Base-by-base conservation (phyloP, 208 protist genomes). In the Spongospora subterranea region DNA sequence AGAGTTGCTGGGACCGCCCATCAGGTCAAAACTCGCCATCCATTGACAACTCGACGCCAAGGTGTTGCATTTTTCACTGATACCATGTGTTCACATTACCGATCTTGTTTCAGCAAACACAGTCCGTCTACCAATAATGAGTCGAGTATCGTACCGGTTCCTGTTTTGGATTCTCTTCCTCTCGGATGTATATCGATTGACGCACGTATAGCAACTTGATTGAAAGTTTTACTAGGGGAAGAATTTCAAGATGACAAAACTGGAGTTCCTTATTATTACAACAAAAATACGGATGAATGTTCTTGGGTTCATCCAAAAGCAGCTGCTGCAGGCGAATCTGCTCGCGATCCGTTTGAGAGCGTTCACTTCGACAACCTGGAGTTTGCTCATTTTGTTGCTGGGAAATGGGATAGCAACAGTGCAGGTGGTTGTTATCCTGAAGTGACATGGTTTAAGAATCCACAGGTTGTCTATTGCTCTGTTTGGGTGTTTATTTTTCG, bases 201-300 rank as follows among this genome's bases (percentile, higher is more conserved):
- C n/a, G n/a, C n/a, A n/a, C n/a, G n/a, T n/a, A n/a, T n/a, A n/a
- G n/a, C n/a, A n/a, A n/a, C n/a, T 60, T 60, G 13, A 29, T 6
- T 24, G 50, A 60, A 60, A 29, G 50, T 60, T 60, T 60, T 82
- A 43, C 71, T n/a, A 35, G 6, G 71, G 71, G 71, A 40, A 6
- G 71, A 82, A 43, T 82, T 82, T 35, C n/a, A n/a, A 20, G 71
- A 82, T 43, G 71, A 82, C 17, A 43, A 35, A 35, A 82, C 71
- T 43, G 71, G 71, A 6, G 71, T 82, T 43, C 71, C 71, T 45
- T 82, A 82, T n/a, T 82, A 82, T 82, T 82, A 82, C 71, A 82
- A 82, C 71, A n/a, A 82, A 43, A 35, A 6, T 35, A 45, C 71
- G 17, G 40, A 82, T 35, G 71, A 82, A 82, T 82, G 71, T 43